Conservation (phyloP, 257 asterid genomes). For the Hygrophila difformis region DNA sequence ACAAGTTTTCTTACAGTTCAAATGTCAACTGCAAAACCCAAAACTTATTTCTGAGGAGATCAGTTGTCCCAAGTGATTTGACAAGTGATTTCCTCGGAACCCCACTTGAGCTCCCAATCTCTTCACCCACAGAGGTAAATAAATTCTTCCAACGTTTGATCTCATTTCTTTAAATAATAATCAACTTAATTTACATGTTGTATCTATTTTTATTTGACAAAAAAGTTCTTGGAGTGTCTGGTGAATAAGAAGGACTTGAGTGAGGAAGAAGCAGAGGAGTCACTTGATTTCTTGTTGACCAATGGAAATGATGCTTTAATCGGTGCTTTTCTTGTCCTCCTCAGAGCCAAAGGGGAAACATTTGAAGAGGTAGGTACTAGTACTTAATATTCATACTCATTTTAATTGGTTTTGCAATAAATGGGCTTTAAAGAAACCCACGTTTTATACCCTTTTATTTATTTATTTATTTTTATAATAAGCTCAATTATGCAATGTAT, state of each 20-base stretch:
- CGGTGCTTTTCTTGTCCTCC: conserved; percentile 47
- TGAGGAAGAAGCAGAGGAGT: conserved; percentile 46
- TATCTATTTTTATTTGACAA: background rate
- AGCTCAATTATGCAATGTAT: too few species aligned
- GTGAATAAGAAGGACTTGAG: conserved; percentile 35
- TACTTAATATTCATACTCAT: too few species aligned
- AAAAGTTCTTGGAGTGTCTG: conserved; percentile 29
- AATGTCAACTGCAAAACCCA: background rate
- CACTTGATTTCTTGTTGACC: conserved; percentile 33
- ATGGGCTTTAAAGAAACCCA: too few species aligned
- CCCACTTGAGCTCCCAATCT: conserved; percentile 26
- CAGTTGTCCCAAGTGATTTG: background rate
- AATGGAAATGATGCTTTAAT: conserved; percentile 37
- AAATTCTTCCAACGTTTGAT: background rate
- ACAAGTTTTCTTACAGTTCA: too few species aligned
- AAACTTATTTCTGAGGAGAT: conserved; percentile 7
- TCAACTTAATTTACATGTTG: background rate
- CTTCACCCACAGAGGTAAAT: conserved; percentile 26
- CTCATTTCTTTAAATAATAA: too few species aligned
- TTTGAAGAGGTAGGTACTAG: conserved; percentile 42
- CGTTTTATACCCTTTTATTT: too few species aligned
- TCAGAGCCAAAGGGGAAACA: conserved; percentile 50
- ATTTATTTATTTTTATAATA: too few species aligned
- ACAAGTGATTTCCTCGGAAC: too few species aligned
- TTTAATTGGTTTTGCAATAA: too few species aligned